phyloP scores from a whole-genome alignment of 441 rosid genomes.

The Pelargonium citronellum region DNA sequence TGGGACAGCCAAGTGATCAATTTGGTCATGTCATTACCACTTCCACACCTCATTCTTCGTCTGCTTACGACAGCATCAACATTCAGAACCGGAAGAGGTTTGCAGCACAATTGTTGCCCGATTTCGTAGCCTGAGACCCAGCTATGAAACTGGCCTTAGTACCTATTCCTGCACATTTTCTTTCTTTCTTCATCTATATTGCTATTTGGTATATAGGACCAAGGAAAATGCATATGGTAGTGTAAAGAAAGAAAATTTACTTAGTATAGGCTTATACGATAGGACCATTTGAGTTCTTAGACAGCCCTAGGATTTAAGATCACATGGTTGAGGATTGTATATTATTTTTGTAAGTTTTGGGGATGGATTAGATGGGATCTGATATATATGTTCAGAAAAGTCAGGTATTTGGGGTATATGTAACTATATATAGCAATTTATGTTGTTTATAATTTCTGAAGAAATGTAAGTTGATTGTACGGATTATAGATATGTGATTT shows the following conservation, averaged over 20 bases:
- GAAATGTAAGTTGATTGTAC: neutral
- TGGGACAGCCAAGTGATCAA: conserved; percentile 59
- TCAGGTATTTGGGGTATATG: conserved; percentile 42
- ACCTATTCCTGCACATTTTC: neutral
- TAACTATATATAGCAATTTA: neutral
- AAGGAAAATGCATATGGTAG: conserved; percentile 35
- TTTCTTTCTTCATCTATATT: neutral
- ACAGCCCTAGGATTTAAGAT: conserved; percentile 52
- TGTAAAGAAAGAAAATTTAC: conserved; percentile 46
- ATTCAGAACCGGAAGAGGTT: conserved; percentile 82
- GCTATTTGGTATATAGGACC: conserved; percentile 17
- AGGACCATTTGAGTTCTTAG: conserved; percentile 50
- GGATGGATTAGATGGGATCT: conserved; percentile 51
- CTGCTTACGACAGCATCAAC: conserved; percentile 57
- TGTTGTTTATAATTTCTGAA: neutral
- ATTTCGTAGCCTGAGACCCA: conserved; percentile 63
- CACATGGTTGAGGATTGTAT: conserved; percentile 62
- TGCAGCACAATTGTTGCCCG: conserved; percentile 76
- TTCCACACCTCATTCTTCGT: conserved; percentile 59
- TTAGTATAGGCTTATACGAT: conserved; percentile 63
- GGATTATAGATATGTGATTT: neutral
- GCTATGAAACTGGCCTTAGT: too few species aligned
- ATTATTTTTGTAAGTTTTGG: conserved; percentile 69
- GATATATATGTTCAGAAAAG: conserved; percentile 25
- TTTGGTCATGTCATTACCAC: conserved; percentile 45